Percentiles rank a stretch among this genome's conserved stretches.
phyloP scores from a whole-genome alignment of 805 yeast species.

The Cyberlindnera lachancei region DNA sequence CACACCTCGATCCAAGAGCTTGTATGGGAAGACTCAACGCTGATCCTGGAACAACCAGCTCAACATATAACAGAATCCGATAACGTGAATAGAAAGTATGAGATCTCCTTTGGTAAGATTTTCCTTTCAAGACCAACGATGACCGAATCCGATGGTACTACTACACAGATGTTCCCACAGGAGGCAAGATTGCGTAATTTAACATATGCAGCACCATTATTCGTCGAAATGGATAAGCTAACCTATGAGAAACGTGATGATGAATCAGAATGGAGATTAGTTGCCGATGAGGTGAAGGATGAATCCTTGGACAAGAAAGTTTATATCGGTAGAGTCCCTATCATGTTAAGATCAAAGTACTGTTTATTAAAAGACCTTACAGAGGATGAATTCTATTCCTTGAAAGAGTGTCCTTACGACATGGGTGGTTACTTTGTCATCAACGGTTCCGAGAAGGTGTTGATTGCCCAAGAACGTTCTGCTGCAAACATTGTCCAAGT shows the following conservation, averaged over 20 bases:
- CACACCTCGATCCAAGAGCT: constrained; percentile 95
- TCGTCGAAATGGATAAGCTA: constrained; percentile 90
- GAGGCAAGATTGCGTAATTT: constrained; percentile 95
- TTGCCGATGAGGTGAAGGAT: constrained; percentile 47
- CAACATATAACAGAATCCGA: constrained; percentile 92
- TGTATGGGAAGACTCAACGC: constrained; percentile 89
- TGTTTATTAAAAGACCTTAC: constrained; percentile 86
- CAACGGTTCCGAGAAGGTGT: constrained; percentile 96
- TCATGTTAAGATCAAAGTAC: constrained; percentile 94
- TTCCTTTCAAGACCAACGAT: constrained; percentile 95
- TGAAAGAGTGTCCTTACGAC: constrained; percentile 98
- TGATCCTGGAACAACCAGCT: constrained; percentile 95
- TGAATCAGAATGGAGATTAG: constrained; percentile 52
- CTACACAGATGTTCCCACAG: constrained; percentile 97
- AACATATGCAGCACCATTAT: constrained; percentile 93
- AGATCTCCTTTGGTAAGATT: constrained; percentile 95
- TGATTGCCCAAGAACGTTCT: constrained; percentile 97
- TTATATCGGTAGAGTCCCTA: constrained; percentile 93
- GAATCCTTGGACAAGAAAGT: constrained; percentile 66
- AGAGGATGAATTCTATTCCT: constrained; percentile 88
- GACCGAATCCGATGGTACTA: constrained; percentile 99
- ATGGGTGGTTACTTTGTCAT: constrained; percentile 99
- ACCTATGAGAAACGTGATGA: constrained; percentile 81
- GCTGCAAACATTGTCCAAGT: constrained; percentile 99
- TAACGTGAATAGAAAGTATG: constrained; percentile 85